These are phyloP conservation scores for Solanum bulbocastanum DNA, from an alignment of 257 asterid genomes.

Conservation along the genomic window DNA sequence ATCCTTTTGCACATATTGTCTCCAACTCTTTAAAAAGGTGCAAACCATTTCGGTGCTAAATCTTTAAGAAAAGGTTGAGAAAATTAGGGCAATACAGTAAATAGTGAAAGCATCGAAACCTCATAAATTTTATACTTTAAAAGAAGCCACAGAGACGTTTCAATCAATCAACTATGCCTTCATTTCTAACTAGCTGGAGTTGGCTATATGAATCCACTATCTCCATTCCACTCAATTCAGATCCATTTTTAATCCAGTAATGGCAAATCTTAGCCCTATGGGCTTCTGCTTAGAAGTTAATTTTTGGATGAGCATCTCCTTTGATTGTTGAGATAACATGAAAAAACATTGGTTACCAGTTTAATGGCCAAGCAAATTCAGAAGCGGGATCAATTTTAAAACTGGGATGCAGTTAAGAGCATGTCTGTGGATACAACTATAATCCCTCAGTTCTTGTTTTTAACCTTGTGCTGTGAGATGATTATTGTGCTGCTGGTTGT, in stretches of 20 bases:
- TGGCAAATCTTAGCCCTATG: background rate
- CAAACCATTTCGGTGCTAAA: background rate
- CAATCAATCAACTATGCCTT: background rate
- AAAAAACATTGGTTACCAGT: background rate
- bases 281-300: background rate
- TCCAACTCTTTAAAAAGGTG: background rate
- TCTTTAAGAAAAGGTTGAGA: background rate
- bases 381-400: background rate
- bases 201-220: background rate
- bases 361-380: background rate
- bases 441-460: background rate
- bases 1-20: background rate
- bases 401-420: background rate
- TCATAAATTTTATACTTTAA: background rate
- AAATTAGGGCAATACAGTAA: background rate
- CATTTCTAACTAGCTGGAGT: background rate
- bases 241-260: background rate
- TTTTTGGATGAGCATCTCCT: background rate
- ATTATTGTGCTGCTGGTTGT: background rate
- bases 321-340: background rate
- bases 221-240: background rate
- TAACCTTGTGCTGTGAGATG: background rate
- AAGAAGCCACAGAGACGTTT: background rate
- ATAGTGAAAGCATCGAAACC: background rate
- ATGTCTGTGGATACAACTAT: background rate